Percentiles rank a stretch among this genome's conserved stretches.
Evolutionary conservation across 2,329 filamentous ascomycete species (phyloP).

Genomic region (Apiospora marii): DNA sequence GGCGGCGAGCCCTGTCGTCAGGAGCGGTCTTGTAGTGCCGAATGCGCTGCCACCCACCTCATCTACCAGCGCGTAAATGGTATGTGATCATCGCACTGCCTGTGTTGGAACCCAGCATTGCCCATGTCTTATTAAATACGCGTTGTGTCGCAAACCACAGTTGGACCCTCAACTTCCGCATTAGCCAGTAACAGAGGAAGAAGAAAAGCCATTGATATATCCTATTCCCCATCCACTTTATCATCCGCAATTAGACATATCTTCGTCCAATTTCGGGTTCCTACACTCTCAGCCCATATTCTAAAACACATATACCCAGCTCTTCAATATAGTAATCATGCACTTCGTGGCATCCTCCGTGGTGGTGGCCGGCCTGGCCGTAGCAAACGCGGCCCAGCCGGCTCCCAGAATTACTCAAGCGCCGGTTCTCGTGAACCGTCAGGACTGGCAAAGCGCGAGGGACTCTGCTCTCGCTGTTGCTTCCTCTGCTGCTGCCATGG

Average conservation of each 20-base stretch:
- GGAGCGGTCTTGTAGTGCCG: not conserved
- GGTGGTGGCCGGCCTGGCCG: constrained; percentile 32
- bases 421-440: constrained; percentile 29
- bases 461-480: constrained; percentile 31
- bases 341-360: constrained; percentile 32
- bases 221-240: not conserved
- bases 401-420: constrained; percentile 35
- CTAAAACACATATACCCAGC: not conserved
- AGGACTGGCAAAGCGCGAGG: constrained; percentile 27
- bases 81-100: not conserved
- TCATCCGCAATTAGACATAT: not conserved
- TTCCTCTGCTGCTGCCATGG: constrained; percentile 29
- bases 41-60: not conserved
- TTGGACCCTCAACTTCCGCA: not conserved
- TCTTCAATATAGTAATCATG: constrained; percentile 27
- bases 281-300: not conserved
- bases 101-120: constrained; percentile 6
- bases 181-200: not conserved
- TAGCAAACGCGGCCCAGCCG: constrained; percentile 31
- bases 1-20: not conserved
- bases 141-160: constrained; percentile 6
- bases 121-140: constrained; percentile 23
- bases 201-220: not conserved
- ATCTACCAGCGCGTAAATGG: not conserved
- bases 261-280: not conserved